Percentiles rank a stretch among this genome's conserved stretches.
Evolutionary conservation across 345 rosid genomes (phyloP).

Genomic region (Brassica nigra): DNA sequence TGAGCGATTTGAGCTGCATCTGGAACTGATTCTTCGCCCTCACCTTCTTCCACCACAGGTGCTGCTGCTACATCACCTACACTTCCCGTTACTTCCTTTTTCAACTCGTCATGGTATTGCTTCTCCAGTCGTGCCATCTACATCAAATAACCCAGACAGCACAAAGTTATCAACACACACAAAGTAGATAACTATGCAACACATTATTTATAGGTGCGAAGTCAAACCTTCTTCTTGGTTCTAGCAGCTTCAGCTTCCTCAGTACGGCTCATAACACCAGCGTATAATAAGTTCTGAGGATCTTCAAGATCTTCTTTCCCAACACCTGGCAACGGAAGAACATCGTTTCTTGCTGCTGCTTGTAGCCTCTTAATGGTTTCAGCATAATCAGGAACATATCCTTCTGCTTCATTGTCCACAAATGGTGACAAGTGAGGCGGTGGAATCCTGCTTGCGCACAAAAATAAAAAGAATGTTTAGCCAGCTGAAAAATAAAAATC

Average conservation of each 20-base stretch:
- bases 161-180: neutral
- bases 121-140: constrained; percentile 76
- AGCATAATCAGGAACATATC: constrained; percentile 89
- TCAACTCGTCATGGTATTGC: constrained; percentile 83
- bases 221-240: constrained; percentile 60
- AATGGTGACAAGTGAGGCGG: constrained; percentile 93
- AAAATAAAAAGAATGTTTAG: neutral
- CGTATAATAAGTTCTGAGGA: constrained; percentile 71
- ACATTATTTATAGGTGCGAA: neutral
- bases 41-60: constrained; percentile 26
- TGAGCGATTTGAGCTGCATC: constrained; percentile 46
- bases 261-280: constrained; percentile 66
- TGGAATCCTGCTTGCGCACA: constrained; percentile 52
- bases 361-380: constrained; percentile 71
- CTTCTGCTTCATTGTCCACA: constrained; percentile 87
- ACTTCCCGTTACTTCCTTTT: constrained; percentile 58
- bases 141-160: constrained; percentile 2
- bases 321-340: constrained; percentile 83
- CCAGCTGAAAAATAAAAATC: neutral
- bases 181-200: neutral
- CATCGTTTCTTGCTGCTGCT: constrained; percentile 76
- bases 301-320: constrained; percentile 74
- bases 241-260: constrained; percentile 80
- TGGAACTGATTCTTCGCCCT: constrained; percentile 45
- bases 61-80: constrained; percentile 5